Base-by-base conservation (phyloP, 441 rosid genomes). In the Pelargonium myrrhifolium region DNA sequence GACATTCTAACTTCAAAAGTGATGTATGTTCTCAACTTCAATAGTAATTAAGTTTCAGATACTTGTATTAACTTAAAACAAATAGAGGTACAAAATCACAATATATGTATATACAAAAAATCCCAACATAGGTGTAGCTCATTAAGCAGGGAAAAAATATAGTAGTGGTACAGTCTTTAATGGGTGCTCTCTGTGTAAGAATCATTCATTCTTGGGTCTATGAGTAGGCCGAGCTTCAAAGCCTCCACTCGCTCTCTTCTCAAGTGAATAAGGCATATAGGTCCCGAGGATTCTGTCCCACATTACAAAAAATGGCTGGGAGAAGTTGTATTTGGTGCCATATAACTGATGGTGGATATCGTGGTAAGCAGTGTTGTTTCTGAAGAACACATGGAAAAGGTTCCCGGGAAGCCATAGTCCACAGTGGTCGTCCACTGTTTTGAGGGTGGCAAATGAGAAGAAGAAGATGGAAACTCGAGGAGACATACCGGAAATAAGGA, bases 251-350 rank as follows among this genome's bases (percentile, higher is more conserved):
- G 62, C 80, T 75, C 88, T 85, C 81, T 79, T 86, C 83, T 84
- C 92, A 22, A 93, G 91, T 8, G 89, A 69, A 69, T 93, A 93
- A 42, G 98, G 93, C 97, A 93, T 83, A 68, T 91, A 80, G 15
- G 98, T 93, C 61, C 98, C 96, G 0, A 93, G 87, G 68, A 93
- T 84, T 84, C 79, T 80, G 76, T 93, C 98, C 98, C 98, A 93
- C 80, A 83, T 73, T 42, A 89, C 83, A 12, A 93, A 93, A 85
- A 93, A 93, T 1, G 98, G 98, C 77, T 90, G 98, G 1, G 97
- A 86, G 78, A 89, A 93, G 81, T 93, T 93, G 85, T 86, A 86
- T 79, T 90, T 93, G 75, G 55, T 89, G 7, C 98, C 98, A 5
- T 87, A 87, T 11, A 93, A 91, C 72, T 93, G 98, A 71, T 93